phyloP scores from a whole-genome alignment of 345 rosid species.

The Clausena lansium region DNA sequence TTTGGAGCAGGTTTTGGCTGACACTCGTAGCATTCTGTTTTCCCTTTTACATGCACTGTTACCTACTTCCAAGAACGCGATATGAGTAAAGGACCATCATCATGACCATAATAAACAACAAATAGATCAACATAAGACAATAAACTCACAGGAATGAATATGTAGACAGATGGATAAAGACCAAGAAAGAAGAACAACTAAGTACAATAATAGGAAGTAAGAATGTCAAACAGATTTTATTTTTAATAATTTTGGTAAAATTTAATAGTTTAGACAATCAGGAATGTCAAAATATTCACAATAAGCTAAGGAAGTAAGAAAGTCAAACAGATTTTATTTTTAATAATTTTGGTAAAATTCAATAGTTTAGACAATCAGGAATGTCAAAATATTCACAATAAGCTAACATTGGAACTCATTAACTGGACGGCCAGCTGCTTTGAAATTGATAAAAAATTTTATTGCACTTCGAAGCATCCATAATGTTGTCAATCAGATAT shows the following conservation, averaged over 20 bases:
- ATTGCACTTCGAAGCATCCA: not conserved
- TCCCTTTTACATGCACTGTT: constrained; percentile 87
- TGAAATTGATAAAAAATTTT: not conserved
- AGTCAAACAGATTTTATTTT: not conserved
- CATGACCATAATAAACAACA: constrained; percentile 16
- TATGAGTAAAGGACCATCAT: constrained; percentile 12
- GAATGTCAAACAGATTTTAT: not conserved
- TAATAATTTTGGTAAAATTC: not conserved
- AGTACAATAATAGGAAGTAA: not conserved
- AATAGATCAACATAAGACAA: not conserved
- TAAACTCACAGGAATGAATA: constrained; percentile 2
- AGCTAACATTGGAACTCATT: too few relatives aligned
- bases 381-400: not conserved
- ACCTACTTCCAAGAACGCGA: constrained; percentile 49
- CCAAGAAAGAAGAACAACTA: not conserved
- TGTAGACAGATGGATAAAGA: not conserved
- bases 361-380: not conserved
- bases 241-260: not conserved
- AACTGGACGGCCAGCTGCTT: not conserved
- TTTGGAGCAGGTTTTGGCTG: constrained; percentile 95
- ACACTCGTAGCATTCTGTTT: constrained; percentile 96
- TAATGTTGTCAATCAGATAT: not conserved
- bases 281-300: not conserved
- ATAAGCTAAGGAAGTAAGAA: not conserved
- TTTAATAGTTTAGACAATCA: not conserved